phyloP scores from a whole-genome alignment of 2,329 filamentous ascomycete genomes.

The Trichoderma sp. region DNA sequence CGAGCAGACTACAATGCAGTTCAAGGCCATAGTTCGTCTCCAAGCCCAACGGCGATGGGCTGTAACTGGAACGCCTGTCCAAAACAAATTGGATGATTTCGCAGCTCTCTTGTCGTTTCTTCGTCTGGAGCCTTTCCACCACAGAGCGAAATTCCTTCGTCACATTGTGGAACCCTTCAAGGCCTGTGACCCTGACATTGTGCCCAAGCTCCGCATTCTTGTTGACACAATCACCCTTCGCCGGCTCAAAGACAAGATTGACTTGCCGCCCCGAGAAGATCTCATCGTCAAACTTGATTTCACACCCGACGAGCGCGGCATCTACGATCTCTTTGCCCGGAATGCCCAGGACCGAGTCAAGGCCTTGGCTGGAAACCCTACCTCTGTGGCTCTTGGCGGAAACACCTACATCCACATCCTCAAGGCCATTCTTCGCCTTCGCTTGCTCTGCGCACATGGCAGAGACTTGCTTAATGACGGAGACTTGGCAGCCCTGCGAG shows the following conservation, averaged over 20 bases:
- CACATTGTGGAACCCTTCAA: slow-evolving; percentile 86
- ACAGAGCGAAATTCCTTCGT: slow-evolving; percentile 69
- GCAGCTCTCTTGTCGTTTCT: slow-evolving; percentile 84
- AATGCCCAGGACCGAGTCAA: slow-evolving; percentile 78
- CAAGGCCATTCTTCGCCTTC: slow-evolving; percentile 83
- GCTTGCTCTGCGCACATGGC: slow-evolving; percentile 91
- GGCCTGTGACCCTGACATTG: slow-evolving; percentile 74
- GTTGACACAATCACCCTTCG: slow-evolving; percentile 94
- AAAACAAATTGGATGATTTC: slow-evolving; percentile 89
- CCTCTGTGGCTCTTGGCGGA: slow-evolving; percentile 68
- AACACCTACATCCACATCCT: slow-evolving; percentile 92
- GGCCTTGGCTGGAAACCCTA: slow-evolving; percentile 59
- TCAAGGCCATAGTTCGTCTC: slow-evolving; percentile 77
- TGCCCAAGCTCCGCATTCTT: slow-evolving; percentile 80
- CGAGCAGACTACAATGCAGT: slow-evolving; percentile 75
- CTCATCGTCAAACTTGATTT: slow-evolving; percentile 72
- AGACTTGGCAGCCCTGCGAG: slow-evolving; percentile 75
- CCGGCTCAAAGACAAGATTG: slow-evolving; percentile 85
- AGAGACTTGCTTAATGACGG: slow-evolving; percentile 82
- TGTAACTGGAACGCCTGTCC: slow-evolving; percentile 93
- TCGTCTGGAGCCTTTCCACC: slow-evolving; percentile 79
- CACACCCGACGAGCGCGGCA: slow-evolving; percentile 64
- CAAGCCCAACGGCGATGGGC: slow-evolving; percentile 85
- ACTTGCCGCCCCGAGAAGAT: slow-evolving; percentile 73
- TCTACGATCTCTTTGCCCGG: slow-evolving; percentile 82